phyloP scores from a whole-genome alignment of 371 early-diverging fungal genomes.

The Mortierella sp. region DNA sequence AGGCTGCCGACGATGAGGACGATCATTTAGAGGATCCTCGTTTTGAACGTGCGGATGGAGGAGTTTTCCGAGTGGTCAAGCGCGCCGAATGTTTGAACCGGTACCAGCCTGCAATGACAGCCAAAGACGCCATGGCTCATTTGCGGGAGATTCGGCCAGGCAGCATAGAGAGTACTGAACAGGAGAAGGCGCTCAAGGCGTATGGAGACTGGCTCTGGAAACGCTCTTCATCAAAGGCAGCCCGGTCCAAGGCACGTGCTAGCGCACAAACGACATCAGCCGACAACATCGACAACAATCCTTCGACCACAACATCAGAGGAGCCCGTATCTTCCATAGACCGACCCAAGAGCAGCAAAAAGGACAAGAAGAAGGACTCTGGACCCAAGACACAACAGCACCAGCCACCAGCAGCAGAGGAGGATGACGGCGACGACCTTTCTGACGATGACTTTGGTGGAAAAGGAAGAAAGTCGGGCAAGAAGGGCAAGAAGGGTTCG shows the following conservation, averaged over 20 bases:
- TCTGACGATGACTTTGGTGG: slow-evolving; percentile 41
- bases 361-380: slow-evolving; percentile 22
- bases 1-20: slow-evolving; percentile 17
- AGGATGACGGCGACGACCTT: slow-evolving; percentile 10
- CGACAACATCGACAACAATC: neutral
- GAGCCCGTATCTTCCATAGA: neutral
- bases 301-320: neutral
- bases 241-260: slow-evolving; percentile 13
- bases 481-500: slow-evolving; percentile 49
- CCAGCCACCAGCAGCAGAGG: neutral
- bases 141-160: slow-evolving; percentile 61
- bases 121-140: slow-evolving; percentile 60
- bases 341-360: slow-evolving; percentile 23
- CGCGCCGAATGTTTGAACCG: slow-evolving; percentile 54
- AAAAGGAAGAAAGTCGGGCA: slow-evolving; percentile 34
- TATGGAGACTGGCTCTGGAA: slow-evolving; percentile 59
- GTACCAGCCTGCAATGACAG: slow-evolving; percentile 57
- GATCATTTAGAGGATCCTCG: slow-evolving; percentile 20
- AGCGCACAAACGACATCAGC: slow-evolving; percentile 5
- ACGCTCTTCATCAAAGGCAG: slow-evolving; percentile 27
- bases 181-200: slow-evolving; percentile 60
- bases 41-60: neutral
- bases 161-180: slow-evolving; percentile 65
- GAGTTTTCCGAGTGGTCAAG: slow-evolving; percentile 20
- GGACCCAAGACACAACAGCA: slow-evolving; percentile 14